phyloP scores from a whole-genome alignment of 768 basidiomycete species.

The Trametes gibbosa region DNA sequence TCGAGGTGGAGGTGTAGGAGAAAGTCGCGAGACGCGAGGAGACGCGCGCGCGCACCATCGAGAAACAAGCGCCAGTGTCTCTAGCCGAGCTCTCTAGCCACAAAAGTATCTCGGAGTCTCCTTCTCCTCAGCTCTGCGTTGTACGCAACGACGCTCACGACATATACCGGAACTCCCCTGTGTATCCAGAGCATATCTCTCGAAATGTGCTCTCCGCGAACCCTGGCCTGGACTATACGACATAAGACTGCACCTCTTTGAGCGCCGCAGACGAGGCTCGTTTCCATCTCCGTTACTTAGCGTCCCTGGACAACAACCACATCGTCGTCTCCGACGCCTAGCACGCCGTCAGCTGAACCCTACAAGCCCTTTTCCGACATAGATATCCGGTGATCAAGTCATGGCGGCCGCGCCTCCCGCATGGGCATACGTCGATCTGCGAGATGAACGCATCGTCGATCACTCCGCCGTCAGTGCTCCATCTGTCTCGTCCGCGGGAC shows the following conservation, averaged over 20 bases:
- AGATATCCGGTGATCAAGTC: neutral
- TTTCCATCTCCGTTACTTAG: too few relatives aligned
- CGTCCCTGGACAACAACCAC: too few relatives aligned
- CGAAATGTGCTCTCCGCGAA: too few relatives aligned
- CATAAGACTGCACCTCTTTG: too few relatives aligned
- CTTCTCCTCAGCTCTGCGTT: neutral
- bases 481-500: neutral
- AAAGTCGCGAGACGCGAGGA: neutral
- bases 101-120: neutral
- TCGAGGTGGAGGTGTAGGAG: neutral
- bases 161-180: too few relatives aligned
- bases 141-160: neutral
- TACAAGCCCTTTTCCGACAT: neutral
- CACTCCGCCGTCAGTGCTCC: constrained; percentile 7
- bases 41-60: neutral
- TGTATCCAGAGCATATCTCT: too few relatives aligned
- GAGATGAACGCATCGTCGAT: neutral
- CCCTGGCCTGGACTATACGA: too few relatives aligned
- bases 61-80: neutral
- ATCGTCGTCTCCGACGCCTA: neutral
- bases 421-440: constrained; percentile 8
- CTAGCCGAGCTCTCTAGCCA: neutral
- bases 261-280: too few relatives aligned
- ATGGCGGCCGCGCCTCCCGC: constrained; percentile 2
- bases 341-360: too few relatives aligned